Percentiles rank a stretch among this genome's conserved stretches.
phyloP scores from a whole-genome alignment of 2,329 filamentous ascomycete genomes.

The Nemania sp. region DNA sequence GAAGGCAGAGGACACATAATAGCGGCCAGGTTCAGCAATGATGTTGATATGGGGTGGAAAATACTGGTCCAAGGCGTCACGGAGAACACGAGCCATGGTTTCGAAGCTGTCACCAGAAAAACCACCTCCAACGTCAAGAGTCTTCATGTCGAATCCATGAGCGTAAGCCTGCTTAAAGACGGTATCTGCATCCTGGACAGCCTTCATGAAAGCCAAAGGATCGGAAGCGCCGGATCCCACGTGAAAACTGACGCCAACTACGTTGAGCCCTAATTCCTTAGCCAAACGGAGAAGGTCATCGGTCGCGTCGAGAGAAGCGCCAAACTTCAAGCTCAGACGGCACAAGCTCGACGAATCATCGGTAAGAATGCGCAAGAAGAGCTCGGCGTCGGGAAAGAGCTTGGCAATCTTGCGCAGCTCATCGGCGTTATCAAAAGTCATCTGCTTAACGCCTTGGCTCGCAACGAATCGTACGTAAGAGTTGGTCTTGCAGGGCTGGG shows the following conservation, averaged over 20 bases:
- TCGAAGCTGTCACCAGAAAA: conserved; percentile 94
- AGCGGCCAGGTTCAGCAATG: conserved; percentile 96
- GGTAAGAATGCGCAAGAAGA: conserved; percentile 94
- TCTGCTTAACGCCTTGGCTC: conserved; percentile 88
- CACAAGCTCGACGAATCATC: conserved; percentile 96
- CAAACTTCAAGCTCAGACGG: conserved; percentile 97
- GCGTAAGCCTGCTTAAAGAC: conserved; percentile 88
- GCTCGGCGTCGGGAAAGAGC: conserved; percentile 87
- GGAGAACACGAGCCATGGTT: conserved; percentile 84
- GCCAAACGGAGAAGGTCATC: conserved; percentile 82
- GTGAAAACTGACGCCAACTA: conserved; percentile 97
- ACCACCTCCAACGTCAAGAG: conserved; percentile 92
- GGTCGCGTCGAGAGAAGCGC: conserved; percentile 86
- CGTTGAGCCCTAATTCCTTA: conserved; percentile 84
- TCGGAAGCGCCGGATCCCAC: conserved; percentile 97
- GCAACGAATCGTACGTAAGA: conserved; percentile 95
- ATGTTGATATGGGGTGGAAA: conserved; percentile 85
- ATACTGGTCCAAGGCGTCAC: conserved; percentile 83
- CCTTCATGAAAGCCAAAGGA: conserved; percentile 89
- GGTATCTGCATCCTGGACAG: conserved; percentile 85
- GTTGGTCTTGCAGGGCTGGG: conserved; percentile 99
- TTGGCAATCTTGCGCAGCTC: conserved; percentile 98
- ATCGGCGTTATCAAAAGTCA: conserved; percentile 99
- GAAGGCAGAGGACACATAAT: conserved; percentile 94
- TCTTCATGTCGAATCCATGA: conserved; percentile 84